phyloP scores from a whole-genome alignment of 495 filamentous ascomycete genomes.

The Sporormia fimetaria region DNA sequence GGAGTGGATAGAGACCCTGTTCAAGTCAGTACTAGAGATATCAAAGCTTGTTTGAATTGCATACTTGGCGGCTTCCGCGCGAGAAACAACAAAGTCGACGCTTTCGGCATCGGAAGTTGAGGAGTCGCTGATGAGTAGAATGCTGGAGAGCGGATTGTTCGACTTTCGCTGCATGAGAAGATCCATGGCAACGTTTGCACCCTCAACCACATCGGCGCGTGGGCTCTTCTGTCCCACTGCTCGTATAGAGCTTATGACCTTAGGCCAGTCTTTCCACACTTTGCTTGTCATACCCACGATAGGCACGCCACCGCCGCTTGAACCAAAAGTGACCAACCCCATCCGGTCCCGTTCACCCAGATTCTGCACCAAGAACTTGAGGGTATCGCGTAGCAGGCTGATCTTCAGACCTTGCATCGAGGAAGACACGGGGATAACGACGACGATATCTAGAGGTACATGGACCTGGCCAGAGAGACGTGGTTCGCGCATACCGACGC shows the following conservation, averaged over 20 bases:
- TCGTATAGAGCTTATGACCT: slow-evolving; percentile 76
- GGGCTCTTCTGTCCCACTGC: slow-evolving; percentile 94
- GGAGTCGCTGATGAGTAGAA: slow-evolving; percentile 95
- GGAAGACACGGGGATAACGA: slow-evolving; percentile 93
- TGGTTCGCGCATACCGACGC: slow-evolving; percentile 36
- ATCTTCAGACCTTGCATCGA: slow-evolving; percentile 99
- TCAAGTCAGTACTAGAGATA: slow-evolving; percentile 25
- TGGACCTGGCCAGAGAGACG: slow-evolving; percentile 56
- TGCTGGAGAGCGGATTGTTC: slow-evolving; percentile 90
- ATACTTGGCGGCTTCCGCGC: slow-evolving; percentile 94
- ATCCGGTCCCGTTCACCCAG: slow-evolving; percentile 93
- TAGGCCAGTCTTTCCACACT: slow-evolving; percentile 82
- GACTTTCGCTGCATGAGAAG: slow-evolving; percentile 95
- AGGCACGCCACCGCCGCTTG: slow-evolving; percentile 83
- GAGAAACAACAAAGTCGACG: slow-evolving; percentile 96
- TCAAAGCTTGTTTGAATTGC: slow-evolving; percentile 12
- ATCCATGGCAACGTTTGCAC: slow-evolving; percentile 98
- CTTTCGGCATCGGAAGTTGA: slow-evolving; percentile 94
- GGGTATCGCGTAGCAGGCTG: slow-evolving; percentile 80
- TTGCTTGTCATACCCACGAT: slow-evolving; percentile 97
- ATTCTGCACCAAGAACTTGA: slow-evolving; percentile 83
- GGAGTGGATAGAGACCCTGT: slow-evolving; percentile 85
- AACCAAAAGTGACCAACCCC: slow-evolving; percentile 96
- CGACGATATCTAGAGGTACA: slow-evolving; percentile 89
- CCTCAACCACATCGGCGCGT: slow-evolving; percentile 93